Evolutionary conservation across 768 basidiomycete genomes (phyloP).

Genomic region (Leccinum incarnatum): DNA sequence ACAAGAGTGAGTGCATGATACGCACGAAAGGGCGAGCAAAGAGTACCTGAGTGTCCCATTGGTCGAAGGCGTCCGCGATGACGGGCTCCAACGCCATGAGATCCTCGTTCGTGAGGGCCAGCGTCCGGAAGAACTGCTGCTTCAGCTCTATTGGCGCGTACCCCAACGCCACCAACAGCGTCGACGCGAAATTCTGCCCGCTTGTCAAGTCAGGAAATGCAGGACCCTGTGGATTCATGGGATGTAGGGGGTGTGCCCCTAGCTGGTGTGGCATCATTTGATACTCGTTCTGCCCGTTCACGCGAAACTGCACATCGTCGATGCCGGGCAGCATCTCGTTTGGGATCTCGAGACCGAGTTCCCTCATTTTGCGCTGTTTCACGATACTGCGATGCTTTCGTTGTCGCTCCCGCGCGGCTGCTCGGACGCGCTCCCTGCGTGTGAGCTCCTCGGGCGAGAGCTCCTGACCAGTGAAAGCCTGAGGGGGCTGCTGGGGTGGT

Average conservation of each 20-base stretch:
- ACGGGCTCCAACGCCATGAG: constrained; percentile 74
- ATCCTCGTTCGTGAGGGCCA: constrained; percentile 78
- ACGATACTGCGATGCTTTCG: constrained; percentile 77
- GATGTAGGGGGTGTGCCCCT: constrained; percentile 22
- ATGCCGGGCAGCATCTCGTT: constrained; percentile 64
- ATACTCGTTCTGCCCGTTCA: constrained; percentile 44
- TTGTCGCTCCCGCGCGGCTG: constrained; percentile 77
- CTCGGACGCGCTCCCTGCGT: constrained; percentile 68
- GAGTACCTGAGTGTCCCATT: constrained; percentile 75
- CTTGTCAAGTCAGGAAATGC: constrained; percentile 61
- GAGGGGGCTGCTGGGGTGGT: constrained; percentile 26
- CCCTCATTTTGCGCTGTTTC: constrained; percentile 78
- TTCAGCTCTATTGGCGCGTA: constrained; percentile 66
- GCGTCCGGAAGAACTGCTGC: constrained; percentile 66
- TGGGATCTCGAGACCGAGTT: constrained; percentile 80
- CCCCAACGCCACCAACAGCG: constrained; percentile 71
- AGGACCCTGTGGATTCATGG: constrained; percentile 48
- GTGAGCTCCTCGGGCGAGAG: constrained; percentile 63
- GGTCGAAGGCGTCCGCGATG: constrained; percentile 82
- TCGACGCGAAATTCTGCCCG: constrained; percentile 79
- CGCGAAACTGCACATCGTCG: constrained; percentile 66
- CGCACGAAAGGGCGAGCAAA: not conserved
- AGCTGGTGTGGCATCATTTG: constrained; percentile 38
- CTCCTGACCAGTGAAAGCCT: constrained; percentile 29
- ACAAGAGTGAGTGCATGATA: not conserved